A percentile compares a stretch with the other conserved stretches of the same genome.
These are phyloP conservation scores for Neurospora sp. DNA, from an alignment of 2,329 filamentous ascomycete genomes.

Conservation along the genomic window DNA sequence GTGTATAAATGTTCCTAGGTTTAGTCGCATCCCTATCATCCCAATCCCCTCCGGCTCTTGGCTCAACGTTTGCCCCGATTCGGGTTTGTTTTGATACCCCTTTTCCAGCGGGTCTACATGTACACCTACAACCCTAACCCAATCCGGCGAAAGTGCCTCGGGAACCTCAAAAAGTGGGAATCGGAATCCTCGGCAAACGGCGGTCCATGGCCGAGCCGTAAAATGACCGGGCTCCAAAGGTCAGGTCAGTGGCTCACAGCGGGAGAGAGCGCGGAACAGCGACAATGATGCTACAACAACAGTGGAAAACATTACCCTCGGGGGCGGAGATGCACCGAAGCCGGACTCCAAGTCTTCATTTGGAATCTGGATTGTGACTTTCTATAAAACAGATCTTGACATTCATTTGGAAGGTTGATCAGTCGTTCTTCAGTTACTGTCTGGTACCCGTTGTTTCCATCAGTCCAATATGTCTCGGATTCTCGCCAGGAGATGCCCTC, in stretches of 20 bases:
- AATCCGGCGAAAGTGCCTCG: neutral
- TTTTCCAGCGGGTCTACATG: neutral
- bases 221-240: neutral
- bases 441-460: neutral
- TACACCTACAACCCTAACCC: neutral
- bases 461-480: slow-evolving; percentile 13
- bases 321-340: neutral
- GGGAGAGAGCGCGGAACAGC: neutral
- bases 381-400: neutral
- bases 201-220: neutral
- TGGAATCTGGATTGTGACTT: neutral
- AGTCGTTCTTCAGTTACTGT: no score
- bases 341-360: no score
- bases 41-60: neutral
- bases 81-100: neutral
- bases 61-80: neutral
- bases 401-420: no score
- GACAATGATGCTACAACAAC: neutral
- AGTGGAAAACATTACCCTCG: neutral
- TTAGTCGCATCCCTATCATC: neutral
- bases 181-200: neutral
- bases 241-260: neutral
- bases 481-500: slow-evolving; percentile 10
- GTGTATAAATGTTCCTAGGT: neutral
- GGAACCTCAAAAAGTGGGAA: neutral